Evolutionary conservation across 2,329 filamentous ascomycete genomes (phyloP).

Genomic region (Seiridium cupressi): DNA sequence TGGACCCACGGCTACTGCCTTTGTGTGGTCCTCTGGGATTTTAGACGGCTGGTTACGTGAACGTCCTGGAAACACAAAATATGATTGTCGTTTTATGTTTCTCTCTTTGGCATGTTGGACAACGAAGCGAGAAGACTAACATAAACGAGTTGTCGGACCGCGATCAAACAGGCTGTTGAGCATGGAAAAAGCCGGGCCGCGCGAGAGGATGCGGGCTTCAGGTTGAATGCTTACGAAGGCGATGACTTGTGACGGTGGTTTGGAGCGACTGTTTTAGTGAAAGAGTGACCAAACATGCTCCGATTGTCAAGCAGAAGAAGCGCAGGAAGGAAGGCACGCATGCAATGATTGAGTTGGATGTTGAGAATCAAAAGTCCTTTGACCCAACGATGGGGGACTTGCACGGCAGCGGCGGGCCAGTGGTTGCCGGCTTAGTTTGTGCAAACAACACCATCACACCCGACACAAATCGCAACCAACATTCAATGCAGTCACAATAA

Average conservation of each 20-base stretch:
- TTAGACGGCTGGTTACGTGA: not conserved
- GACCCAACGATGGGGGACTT: not conserved
- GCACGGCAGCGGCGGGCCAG: not conserved
- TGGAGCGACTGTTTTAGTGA: too few species aligned
- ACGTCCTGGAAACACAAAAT: not conserved
- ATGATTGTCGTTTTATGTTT: not conserved
- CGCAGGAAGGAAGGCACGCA: not conserved
- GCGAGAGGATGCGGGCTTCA: not conserved
- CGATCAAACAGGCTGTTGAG: not conserved
- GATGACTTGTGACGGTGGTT: too few species aligned
- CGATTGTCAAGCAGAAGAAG: too few species aligned
- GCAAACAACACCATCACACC: not conserved
- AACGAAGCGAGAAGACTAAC: not conserved
- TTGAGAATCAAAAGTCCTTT: not conserved
- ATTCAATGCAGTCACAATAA: not conserved
- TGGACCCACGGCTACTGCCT: constrained; percentile 1
- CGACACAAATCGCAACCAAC: not conserved
- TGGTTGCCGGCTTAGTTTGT: not conserved
- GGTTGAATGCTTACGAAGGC: not conserved
- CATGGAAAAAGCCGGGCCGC: not conserved
- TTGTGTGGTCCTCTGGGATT: not conserved
- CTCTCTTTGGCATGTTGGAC: not conserved
- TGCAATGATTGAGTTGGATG: not conserved
- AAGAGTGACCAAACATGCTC: too few species aligned
- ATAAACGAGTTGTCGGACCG: not conserved